Percentiles rank a stretch among this genome's conserved stretches.
Conservation (phyloP, 768 basidiomycete genomes). For the Chalciporus sphaerocephalus region DNA sequence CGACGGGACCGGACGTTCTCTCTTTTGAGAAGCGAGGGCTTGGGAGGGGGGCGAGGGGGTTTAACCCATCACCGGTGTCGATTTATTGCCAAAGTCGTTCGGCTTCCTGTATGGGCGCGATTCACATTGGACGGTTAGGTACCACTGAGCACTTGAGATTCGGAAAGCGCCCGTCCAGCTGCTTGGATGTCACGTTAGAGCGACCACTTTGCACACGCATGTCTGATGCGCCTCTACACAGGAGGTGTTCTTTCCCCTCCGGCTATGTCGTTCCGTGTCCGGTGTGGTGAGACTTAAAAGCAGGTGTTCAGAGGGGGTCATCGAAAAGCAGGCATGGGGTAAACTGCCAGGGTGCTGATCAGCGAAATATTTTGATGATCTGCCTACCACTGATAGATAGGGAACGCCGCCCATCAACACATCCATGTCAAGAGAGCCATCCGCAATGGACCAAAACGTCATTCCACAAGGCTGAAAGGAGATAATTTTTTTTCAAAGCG, state of each 20-base stretch:
- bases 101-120: too few species aligned
- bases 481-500: background rate
- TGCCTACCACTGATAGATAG: background rate
- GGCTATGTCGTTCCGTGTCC: background rate
- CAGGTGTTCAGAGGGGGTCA: background rate
- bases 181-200: too few species aligned
- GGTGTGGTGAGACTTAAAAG: too few species aligned
- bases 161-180: too few species aligned
- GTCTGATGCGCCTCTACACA: too few species aligned
- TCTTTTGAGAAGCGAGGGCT: background rate
- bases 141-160: too few species aligned
- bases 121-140: too few species aligned
- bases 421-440: background rate
- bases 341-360: background rate
- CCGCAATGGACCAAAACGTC: background rate
- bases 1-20: slow-evolving; percentile 12
- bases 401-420: background rate
- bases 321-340: background rate
- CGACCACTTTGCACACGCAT: too few species aligned
- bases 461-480: background rate
- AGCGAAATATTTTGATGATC: background rate
- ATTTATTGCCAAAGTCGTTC: background rate
- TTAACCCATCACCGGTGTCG: too few species aligned
- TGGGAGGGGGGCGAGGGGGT: background rate
- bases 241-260: too few species aligned